Evolutionary conservation across 164 flowering plant genomes (phyloP), one percentile per base, ranked within the genome.

Genomic region (Cinnamomum micranthum): DNA sequence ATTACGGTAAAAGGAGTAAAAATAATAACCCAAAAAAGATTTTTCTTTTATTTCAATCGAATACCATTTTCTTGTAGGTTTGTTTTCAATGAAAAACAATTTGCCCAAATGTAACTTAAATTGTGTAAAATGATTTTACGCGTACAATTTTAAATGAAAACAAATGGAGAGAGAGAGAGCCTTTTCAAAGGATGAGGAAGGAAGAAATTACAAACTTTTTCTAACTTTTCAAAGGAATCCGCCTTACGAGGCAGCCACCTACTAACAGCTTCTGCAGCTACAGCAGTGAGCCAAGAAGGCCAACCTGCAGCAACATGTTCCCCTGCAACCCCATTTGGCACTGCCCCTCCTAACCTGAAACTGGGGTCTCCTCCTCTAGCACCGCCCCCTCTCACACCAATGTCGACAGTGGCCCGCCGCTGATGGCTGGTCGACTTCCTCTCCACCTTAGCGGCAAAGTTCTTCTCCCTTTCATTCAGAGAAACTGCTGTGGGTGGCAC

Each of bases 271-370:
- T 95, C 99, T 55, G 97, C 97, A 35, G 99, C 99, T 47, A 92
- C 98, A 2, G 90, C 88, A 28, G 95, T 90, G 28, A 95, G 86
- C 99, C 99, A 95, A 20, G 95, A 47, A 33, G 99, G 99, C 99
- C 99, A 95, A 33, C 98, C 99, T 6, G 98, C 99, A 0, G 99
- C 95, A 15, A 93, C 90, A 80, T 92, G 95, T 75, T 93, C 98
- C 62, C 97, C 97, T 78, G 91, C 97, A 0, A 35, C 33, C 6
- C 86, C 93, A 77, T 85, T 91, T 0, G 94, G 91, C 51, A 91
- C 69, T 20, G n/a, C n/a, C 17, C 60, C n/a, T 15, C n/a, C n/a
- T 4, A 55, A 15, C 60, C 60, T 55, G 60, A 55, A 55, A 55
- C n/a, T 55, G 17, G 17, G 20, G n/a, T 17, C 60, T 55, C 60